Conservation (phyloP, 768 basidiomycete genomes). For the Sporobolomyces phaffii region DNA sequence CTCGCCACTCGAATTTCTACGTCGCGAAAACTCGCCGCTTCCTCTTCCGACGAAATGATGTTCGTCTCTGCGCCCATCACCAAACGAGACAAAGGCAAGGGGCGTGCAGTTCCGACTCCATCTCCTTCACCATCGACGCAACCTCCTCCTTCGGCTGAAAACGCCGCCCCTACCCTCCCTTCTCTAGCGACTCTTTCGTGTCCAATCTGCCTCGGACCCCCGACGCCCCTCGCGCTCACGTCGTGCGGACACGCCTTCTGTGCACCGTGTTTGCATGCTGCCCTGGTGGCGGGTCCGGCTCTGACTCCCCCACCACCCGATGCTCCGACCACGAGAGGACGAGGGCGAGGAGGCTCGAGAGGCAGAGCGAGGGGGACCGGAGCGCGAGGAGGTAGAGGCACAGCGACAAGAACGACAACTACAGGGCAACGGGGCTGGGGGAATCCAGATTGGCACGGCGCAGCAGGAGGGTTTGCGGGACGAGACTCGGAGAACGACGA, state of each 20-base stretch:
- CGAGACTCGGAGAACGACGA: not conserved
- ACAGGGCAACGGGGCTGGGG: no score
- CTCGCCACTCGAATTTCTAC: not conserved
- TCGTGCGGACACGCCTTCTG: constrained; percentile 39
- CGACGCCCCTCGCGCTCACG: constrained; percentile 35
- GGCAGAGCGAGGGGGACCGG: not conserved
- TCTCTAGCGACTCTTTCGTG: constrained; percentile 33
- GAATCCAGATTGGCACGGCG: no score
- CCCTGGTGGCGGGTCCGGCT: constrained; percentile 34
- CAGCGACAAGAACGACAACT: not conserved
- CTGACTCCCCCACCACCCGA: constrained; percentile 25
- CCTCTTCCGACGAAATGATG: not conserved
- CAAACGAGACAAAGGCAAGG: constrained; percentile 30
- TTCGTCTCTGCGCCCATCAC: not conserved
- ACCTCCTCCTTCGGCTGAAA: not conserved
- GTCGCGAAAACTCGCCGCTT: not conserved
- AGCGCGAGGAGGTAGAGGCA: not conserved
- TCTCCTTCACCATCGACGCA: not conserved
- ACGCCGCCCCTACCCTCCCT: not conserved
- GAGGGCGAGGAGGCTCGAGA: not conserved
- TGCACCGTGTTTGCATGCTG: constrained; percentile 36
- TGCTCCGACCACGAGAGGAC: not conserved
- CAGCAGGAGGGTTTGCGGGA: no score
- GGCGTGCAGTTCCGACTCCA: not conserved
- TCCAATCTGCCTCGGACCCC: constrained; percentile 38